A percentile compares a stretch with the other conserved stretches of the same genome.
Conservation (phyloP, 1,139 yeast species). For the Hyphopichia wangnamkhiaoensis region DNA sequence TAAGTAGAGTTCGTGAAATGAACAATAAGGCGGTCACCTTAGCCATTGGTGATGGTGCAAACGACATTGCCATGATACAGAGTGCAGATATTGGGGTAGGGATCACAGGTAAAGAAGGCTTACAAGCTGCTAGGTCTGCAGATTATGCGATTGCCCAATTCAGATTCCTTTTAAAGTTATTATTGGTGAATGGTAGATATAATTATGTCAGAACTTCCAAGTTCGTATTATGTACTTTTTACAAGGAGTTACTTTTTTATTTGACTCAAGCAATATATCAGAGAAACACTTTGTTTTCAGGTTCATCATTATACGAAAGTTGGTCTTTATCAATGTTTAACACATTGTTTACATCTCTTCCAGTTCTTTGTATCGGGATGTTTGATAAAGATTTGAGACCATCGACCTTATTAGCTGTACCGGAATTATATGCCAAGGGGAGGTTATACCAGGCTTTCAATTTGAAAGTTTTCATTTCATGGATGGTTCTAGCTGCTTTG, state of each 20-base stretch:
- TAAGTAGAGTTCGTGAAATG: constrained; percentile 67
- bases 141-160: constrained; percentile 97
- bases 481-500: constrained; percentile 78
- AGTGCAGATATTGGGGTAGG: constrained; percentile 98
- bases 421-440: constrained; percentile 83
- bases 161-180: constrained; percentile 73
- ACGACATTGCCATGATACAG: constrained; percentile 98
- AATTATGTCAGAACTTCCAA: constrained; percentile 90
- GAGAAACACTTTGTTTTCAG: constrained; percentile 84
- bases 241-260: constrained; percentile 89
- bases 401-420: constrained; percentile 85
- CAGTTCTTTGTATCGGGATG: constrained; percentile 93
- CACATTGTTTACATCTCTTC: constrained; percentile 89
- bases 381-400: constrained; percentile 90
- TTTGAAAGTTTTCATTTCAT: constrained; percentile 62
- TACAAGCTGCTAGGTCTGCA: constrained; percentile 93
- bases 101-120: constrained; percentile 93
- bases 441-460: constrained; percentile 77
- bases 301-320: constrained; percentile 88
- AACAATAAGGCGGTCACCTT: constrained; percentile 73
- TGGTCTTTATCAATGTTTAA: constrained; percentile 98
- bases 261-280: constrained; percentile 88
- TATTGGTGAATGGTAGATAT: constrained; percentile 94
- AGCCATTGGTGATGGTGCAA: constrained; percentile 99
- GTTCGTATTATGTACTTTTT: constrained; percentile 90